A percentile compares a stretch with the other conserved stretches of the same genome.
Conservation (phyloP, 2,329 filamentous ascomycete species). For the Penicillium sp. region DNA sequence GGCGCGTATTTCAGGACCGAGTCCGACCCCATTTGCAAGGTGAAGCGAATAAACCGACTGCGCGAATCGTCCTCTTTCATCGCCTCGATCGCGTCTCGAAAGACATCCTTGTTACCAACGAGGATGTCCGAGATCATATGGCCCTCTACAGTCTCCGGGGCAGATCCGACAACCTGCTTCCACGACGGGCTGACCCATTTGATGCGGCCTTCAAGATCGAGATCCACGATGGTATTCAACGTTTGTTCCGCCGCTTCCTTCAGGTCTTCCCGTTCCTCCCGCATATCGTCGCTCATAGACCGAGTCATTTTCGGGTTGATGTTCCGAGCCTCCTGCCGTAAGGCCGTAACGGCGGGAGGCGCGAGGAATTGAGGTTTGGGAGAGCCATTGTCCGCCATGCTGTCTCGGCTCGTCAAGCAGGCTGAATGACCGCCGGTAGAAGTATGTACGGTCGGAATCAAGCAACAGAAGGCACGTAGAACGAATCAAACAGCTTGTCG, state of each 20-base stretch:
- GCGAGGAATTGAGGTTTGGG: conserved; percentile 41
- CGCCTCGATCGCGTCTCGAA: conserved; percentile 77
- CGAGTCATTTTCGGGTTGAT: conserved; percentile 52
- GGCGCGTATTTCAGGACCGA: conserved; percentile 60
- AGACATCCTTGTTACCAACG: conserved; percentile 74
- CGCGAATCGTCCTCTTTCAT: conserved; percentile 92
- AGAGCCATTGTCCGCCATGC: conserved; percentile 44
- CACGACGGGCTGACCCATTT: conserved; percentile 97
- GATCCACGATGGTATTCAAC: conserved; percentile 91
- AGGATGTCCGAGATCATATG: conserved; percentile 77
- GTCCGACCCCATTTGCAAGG: conserved; percentile 65
- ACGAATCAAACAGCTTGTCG: conserved; percentile 10
- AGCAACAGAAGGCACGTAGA: conserved; percentile 8
- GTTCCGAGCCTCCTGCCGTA: conserved; percentile 44
- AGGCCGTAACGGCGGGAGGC: conserved; percentile 44
- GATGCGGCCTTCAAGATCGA: conserved; percentile 84
- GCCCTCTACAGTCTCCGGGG: conserved; percentile 69
- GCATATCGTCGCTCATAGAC: conserved; percentile 81
- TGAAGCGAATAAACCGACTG: conserved; percentile 85
- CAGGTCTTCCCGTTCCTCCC: conserved; percentile 88
- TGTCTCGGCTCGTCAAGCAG: conserved; percentile 23
- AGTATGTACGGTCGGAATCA: neutral
- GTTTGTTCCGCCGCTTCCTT: conserved; percentile 95
- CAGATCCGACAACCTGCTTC: conserved; percentile 85
- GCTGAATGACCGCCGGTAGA: conserved; percentile 2